These are phyloP conservation scores for Mollisia scopiformis DNA, from an alignment of 2,329 filamentous ascomycete genomes.

Conservation along the genomic window DNA sequence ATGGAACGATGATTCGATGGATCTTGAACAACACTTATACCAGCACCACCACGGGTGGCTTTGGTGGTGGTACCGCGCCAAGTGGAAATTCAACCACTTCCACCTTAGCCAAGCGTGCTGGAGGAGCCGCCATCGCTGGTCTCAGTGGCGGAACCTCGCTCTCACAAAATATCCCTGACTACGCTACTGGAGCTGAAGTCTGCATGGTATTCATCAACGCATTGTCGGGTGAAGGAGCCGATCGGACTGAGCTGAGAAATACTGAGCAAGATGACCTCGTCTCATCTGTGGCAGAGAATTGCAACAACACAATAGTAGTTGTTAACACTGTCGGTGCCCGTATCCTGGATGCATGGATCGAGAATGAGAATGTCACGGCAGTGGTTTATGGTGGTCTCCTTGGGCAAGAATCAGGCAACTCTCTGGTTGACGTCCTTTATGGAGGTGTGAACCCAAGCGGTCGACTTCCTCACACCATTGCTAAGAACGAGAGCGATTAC, in stretches of 20 bases:
- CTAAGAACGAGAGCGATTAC: conserved; percentile 51
- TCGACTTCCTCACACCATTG: conserved; percentile 79
- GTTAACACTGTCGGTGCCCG: conserved; percentile 70
- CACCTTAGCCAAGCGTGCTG: not conserved
- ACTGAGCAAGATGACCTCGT: conserved; percentile 19
- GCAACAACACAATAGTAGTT: conserved; percentile 65
- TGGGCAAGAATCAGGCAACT: conserved; percentile 80
- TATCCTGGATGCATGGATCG: conserved; percentile 73
- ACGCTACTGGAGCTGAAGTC: conserved; percentile 56
- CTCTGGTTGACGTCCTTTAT: conserved; percentile 78
- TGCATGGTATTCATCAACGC: conserved; percentile 62
- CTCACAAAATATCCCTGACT: conserved; percentile 59
- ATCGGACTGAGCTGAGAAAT: conserved; percentile 59
- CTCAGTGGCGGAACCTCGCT: conserved; percentile 11
- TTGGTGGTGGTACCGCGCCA: not conserved
- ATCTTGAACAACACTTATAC: conserved; percentile 44
- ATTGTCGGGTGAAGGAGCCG: conserved; percentile 72
- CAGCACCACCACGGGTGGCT: not conserved
- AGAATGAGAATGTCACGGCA: conserved; percentile 77
- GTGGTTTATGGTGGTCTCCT: conserved; percentile 80
- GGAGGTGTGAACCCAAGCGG: conserved; percentile 76
- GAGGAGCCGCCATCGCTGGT: not conserved
- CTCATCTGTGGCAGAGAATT: conserved; percentile 52
- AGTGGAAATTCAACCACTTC: not conserved
- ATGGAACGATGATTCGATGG: conserved; percentile 58